Percentiles rank a stretch among this genome's conserved stretches.
Evolutionary conservation across 2,329 filamentous ascomycete genomes (phyloP).

Genomic region (Lecanicillium sp.): DNA sequence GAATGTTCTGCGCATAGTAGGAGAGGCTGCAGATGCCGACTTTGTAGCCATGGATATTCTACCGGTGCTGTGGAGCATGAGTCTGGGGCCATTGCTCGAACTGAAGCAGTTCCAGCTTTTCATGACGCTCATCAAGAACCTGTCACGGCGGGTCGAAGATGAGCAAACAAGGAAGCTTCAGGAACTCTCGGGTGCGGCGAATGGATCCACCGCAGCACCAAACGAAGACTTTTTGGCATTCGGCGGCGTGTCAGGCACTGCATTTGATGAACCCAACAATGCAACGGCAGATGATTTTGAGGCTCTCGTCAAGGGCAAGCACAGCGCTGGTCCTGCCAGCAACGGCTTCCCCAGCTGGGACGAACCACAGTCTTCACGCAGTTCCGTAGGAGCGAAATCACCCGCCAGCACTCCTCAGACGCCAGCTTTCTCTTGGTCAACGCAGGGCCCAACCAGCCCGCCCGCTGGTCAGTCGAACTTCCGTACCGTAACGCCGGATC

Average conservation of each 20-base stretch:
- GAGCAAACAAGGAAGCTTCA: constrained; percentile 86
- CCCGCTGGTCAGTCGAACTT: constrained; percentile 30
- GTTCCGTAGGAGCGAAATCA: constrained; percentile 26
- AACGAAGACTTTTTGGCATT: constrained; percentile 66
- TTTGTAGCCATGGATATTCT: constrained; percentile 89
- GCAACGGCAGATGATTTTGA: constrained; percentile 73
- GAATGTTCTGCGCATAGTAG: constrained; percentile 76
- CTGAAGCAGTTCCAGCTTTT: constrained; percentile 82
- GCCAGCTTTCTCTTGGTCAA: constrained; percentile 57
- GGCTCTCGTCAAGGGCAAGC: constrained; percentile 69
- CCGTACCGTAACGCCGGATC: constrained; percentile 52
- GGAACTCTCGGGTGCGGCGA: constrained; percentile 61
- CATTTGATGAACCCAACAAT: constrained; percentile 45
- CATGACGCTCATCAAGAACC: constrained; percentile 77
- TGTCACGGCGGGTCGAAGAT: constrained; percentile 75
- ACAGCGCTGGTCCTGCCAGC: constrained; percentile 26
- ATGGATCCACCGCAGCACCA: constrained; percentile 38
- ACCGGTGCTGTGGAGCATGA: constrained; percentile 86
- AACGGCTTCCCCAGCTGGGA: constrained; percentile 45
- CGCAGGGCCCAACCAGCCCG: constrained; percentile 37
- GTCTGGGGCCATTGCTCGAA: constrained; percentile 79
- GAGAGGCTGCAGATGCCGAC: constrained; percentile 73
- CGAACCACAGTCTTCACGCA: constrained; percentile 23
- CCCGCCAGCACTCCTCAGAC: constrained; percentile 31
- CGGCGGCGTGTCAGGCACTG: constrained; percentile 55